Evolutionary conservation across 2,329 filamentous ascomycete species (phyloP).

Genomic region (Incumbomyces delicatus): DNA sequence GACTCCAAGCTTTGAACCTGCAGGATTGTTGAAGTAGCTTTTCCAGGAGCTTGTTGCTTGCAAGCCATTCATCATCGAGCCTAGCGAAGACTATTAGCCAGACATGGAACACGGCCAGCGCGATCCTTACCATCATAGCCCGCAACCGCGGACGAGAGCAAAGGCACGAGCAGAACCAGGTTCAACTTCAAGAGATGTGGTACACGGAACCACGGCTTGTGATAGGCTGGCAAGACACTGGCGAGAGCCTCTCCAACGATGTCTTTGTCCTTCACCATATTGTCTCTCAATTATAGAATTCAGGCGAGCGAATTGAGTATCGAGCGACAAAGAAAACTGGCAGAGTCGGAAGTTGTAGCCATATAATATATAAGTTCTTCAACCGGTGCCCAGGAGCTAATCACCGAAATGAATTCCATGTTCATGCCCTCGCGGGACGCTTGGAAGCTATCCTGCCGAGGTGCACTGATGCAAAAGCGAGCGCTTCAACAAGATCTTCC

Average conservation of each 20-base stretch:
- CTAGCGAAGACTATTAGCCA: too few species aligned
- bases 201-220: constrained; percentile 34
- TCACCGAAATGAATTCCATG: too few species aligned
- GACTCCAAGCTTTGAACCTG: constrained; percentile 6
- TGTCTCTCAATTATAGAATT: constrained; percentile 7
- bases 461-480: too few species aligned
- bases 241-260: constrained; percentile 23
- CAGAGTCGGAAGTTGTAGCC: constrained; percentile 26
- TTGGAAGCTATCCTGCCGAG: too few species aligned
- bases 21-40: constrained; percentile 22
- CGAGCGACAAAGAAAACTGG: constrained; percentile 30
- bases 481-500: too few species aligned
- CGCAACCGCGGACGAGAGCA: constrained; percentile 34
- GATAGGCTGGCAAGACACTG: constrained; percentile 32
- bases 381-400: too few species aligned
- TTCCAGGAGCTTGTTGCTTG: constrained; percentile 35
- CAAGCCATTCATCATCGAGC: constrained; percentile 38
- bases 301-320: constrained; percentile 11
- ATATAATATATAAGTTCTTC: too few species aligned
- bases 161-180: constrained; percentile 34
- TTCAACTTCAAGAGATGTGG: constrained; percentile 38
- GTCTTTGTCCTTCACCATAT: constrained; percentile 19
- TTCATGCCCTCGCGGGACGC: too few species aligned
- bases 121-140: constrained; percentile 38
- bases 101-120: too few species aligned